Evolutionary conservation across 208 protist species (phyloP).

Genomic region (Blechomonas ayalai): DNA sequence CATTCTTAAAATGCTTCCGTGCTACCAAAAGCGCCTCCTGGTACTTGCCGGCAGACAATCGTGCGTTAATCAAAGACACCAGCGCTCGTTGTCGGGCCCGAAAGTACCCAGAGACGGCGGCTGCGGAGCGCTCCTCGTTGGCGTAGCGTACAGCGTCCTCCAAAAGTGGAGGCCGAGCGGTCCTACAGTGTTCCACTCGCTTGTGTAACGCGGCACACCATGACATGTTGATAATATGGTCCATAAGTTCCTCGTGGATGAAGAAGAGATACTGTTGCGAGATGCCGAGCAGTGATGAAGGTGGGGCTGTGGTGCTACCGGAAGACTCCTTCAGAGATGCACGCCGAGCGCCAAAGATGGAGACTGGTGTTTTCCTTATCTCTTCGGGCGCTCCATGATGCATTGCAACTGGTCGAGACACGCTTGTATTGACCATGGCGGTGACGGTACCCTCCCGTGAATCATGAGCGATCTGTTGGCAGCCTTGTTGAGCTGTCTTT

Average conservation of each 20-base stretch:
- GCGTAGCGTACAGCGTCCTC: constrained; percentile 33
- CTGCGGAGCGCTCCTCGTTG: constrained; percentile 43
- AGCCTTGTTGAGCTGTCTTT: too few species aligned
- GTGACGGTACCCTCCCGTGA: too few species aligned
- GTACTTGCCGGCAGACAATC: constrained; percentile 46
- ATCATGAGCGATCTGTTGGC: too few species aligned
- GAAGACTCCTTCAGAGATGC: too few species aligned
- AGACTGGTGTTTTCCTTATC: too few species aligned
- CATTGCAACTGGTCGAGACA: too few species aligned
- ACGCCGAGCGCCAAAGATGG: too few species aligned
- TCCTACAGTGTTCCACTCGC: constrained; percentile 62
- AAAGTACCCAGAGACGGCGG: constrained; percentile 33
- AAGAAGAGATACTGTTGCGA: background rate
- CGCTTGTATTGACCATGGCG: too few species aligned
- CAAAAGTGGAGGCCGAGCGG: constrained; percentile 30
- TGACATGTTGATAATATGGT: constrained; percentile 52
- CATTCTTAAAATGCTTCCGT: constrained; percentile 61
- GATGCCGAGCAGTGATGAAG: background rate
- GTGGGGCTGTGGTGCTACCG: too few species aligned
- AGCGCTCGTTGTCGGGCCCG: constrained; percentile 57
- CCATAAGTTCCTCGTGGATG: constrained; percentile 19
- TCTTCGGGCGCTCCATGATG: too few species aligned
- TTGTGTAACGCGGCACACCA: constrained; percentile 72
- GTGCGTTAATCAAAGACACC: constrained; percentile 47
- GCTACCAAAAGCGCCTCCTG: constrained; percentile 47